Conservation (phyloP, 2,329 filamentous ascomycete species). For the Aureobasidium sp. region DNA sequence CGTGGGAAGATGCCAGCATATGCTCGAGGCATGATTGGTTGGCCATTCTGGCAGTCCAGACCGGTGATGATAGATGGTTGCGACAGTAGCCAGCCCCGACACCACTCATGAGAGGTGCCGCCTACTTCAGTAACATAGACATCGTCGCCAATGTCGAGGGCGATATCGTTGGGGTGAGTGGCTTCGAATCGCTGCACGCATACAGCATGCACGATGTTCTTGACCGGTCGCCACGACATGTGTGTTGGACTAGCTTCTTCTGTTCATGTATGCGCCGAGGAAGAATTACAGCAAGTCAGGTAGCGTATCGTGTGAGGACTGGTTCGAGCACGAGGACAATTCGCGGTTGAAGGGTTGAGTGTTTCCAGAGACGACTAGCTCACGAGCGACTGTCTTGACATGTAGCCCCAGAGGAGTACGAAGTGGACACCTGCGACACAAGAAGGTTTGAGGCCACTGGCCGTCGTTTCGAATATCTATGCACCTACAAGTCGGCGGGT, state of each 20-base stretch:
- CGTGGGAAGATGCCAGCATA: conserved; percentile 98
- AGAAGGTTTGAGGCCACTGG: background rate
- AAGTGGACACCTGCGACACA: background rate
- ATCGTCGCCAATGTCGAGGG: conserved; percentile 95
- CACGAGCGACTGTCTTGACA: background rate
- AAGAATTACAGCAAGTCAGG: background rate
- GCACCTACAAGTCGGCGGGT: background rate
- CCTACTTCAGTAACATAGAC: conserved; percentile 98
- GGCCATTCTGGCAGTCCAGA: conserved; percentile 80
- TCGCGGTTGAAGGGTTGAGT: background rate
- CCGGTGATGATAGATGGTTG: conserved; percentile 88
- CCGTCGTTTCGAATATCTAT: conserved; percentile 7
- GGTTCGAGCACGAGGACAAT: background rate
- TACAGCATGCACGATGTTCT: conserved; percentile 95
- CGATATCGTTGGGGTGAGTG: conserved; percentile 78
- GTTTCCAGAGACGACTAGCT: background rate
- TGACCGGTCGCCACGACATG: conserved; percentile 96
- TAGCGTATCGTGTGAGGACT: background rate
- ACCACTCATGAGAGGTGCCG: conserved; percentile 75
- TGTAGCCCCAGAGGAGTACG: background rate
- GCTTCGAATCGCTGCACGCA: conserved; percentile 91
- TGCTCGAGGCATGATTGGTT: conserved; percentile 88
- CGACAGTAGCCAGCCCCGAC: conserved; percentile 88
- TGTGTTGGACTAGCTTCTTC: background rate
- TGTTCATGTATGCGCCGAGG: conserved; percentile 4